Conservation (phyloP, 2,329 filamentous ascomycete genomes). For the Xylariaceae sp. region DNA sequence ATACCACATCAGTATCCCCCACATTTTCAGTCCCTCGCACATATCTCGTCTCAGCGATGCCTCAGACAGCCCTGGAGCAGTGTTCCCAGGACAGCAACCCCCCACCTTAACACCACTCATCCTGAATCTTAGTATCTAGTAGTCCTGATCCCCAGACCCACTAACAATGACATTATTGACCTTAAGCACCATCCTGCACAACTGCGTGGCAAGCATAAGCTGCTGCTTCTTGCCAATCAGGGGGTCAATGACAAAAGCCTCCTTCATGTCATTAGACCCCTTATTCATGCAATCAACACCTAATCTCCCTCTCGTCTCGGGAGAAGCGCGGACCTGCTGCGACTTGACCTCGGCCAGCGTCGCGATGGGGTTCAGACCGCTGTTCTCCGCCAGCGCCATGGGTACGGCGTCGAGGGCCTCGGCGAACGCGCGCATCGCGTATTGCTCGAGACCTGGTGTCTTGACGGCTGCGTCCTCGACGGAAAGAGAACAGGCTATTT, state of each 20-base stretch:
- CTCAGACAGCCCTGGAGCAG: no score
- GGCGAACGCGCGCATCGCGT: conserved; percentile 96
- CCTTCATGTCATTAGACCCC: conserved; percentile 94
- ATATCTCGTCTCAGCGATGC: no score
- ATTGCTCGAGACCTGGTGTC: conserved; percentile 96
- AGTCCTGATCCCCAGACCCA: conserved; percentile 82
- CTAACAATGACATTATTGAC: conserved; percentile 95
- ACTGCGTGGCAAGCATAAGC: conserved; percentile 89
- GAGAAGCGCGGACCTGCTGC: conserved; percentile 76
- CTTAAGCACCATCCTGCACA: conserved; percentile 98
- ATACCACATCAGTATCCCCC: no score
- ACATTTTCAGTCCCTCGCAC: no score
- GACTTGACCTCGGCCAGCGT: conserved; percentile 94
- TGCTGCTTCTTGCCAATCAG: conserved; percentile 98
- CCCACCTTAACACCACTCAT: neutral
- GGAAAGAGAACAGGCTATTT: conserved; percentile 94
- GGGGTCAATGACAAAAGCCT: conserved; percentile 97
- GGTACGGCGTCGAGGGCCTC: conserved; percentile 91
- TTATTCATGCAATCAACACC: conserved; percentile 98
- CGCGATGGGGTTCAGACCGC: conserved; percentile 90
- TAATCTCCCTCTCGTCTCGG: conserved; percentile 54
- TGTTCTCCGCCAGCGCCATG: conserved; percentile 97
- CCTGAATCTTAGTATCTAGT: conserved; percentile 45
- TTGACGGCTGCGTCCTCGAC: conserved; percentile 93
- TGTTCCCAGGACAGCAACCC: no score